Evolutionary conservation across 805 yeast species (phyloP).

Genomic region (Saccharomycopsis babjevae): DNA sequence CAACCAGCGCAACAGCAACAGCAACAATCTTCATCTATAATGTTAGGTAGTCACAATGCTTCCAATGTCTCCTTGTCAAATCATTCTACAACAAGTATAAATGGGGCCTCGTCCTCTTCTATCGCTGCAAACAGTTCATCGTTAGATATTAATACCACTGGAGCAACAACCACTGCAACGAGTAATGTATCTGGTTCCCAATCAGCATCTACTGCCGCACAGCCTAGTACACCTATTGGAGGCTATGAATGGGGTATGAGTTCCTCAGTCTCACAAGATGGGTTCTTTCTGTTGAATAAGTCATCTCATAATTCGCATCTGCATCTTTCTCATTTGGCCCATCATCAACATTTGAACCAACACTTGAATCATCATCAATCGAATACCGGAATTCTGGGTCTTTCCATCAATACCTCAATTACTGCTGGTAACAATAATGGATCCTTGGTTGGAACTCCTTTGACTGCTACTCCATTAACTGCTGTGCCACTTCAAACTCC

Average conservation of each 20-base stretch:
- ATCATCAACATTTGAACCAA: background rate
- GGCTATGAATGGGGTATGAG: slow-evolving; percentile 25
- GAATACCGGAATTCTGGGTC: background rate
- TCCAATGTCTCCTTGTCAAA: background rate
- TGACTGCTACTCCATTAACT: background rate
- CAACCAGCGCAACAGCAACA: slow-evolving; percentile 25
- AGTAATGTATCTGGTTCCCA: slow-evolving; percentile 27
- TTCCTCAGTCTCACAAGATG: background rate
- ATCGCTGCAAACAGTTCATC: background rate
- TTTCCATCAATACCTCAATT: background rate
- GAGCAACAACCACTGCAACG: slow-evolving; percentile 16
- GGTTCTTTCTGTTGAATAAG: background rate
- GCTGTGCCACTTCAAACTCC: background rate
- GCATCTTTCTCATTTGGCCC: background rate
- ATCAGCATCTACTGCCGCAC: background rate
- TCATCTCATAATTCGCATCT: background rate
- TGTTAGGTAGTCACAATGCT: slow-evolving; percentile 29
- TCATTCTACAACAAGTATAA: background rate
- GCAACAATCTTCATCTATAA: slow-evolving; percentile 23
- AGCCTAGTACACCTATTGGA: slow-evolving; percentile 10
- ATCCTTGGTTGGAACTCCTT: background rate
- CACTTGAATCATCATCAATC: background rate
- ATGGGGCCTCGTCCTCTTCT: background rate
- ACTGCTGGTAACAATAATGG: background rate
- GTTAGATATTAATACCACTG: slow-evolving; percentile 1